Conservation (phyloP, 2,329 filamentous ascomycete genomes). For the Scleromitrula shiraiana region DNA sequence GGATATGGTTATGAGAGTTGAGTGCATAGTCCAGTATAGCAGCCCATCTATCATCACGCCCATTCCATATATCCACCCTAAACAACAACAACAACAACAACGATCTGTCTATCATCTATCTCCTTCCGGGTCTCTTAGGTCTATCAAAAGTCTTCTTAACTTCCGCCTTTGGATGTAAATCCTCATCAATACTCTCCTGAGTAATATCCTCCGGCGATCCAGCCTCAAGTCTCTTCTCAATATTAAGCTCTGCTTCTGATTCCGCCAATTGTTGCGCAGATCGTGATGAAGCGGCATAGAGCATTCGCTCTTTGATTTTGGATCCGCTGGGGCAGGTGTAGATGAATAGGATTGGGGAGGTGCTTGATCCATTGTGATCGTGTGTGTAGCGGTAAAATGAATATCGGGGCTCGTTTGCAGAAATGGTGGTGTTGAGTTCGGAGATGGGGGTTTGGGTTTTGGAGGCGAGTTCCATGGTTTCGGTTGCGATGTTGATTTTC, state of each 20-base stretch:
- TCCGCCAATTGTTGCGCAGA: conserved; percentile 60
- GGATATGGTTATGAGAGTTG: not conserved
- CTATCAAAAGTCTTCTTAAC: conserved; percentile 63
- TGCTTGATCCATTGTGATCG: conserved; percentile 43
- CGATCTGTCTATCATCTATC: too few species aligned
- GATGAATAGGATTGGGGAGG: conserved; percentile 64
- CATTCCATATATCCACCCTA: not conserved
- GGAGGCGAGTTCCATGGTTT: conserved; percentile 59
- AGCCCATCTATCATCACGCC: conserved; percentile 9
- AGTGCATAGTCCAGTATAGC: conserved; percentile 16
- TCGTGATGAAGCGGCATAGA: conserved; percentile 67
- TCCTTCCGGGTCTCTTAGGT: conserved; percentile 65
- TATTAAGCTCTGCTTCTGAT: conserved; percentile 52
- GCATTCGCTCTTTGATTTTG: conserved; percentile 74
- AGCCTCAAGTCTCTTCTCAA: conserved; percentile 64
- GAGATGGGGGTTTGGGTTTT: conserved; percentile 45
- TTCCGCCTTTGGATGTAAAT: conserved; percentile 61
- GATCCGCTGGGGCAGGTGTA: conserved; percentile 71
- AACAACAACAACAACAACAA: not conserved
- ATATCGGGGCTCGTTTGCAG: conserved; percentile 62
- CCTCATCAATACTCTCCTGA: conserved; percentile 54
- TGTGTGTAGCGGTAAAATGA: conserved; percentile 66
- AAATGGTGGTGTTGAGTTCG: conserved; percentile 53
- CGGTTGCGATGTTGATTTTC: conserved; percentile 65
- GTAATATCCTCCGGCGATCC: conserved; percentile 64